Conservation (phyloP, 2,329 filamentous ascomycete genomes). For the Immersiporthe knoxdaviesiana region DNA sequence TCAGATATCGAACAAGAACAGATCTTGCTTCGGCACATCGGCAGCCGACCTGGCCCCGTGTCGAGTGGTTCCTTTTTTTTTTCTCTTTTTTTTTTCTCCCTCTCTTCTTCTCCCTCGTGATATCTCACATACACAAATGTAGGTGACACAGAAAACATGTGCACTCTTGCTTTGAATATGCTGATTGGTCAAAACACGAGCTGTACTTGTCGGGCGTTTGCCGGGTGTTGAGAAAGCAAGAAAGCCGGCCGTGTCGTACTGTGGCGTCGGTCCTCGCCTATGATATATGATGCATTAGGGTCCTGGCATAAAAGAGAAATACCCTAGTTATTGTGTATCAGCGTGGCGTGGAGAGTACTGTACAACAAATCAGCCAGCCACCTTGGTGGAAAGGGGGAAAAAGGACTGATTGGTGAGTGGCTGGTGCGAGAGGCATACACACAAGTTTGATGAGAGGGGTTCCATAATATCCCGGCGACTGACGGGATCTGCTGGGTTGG, state of each 20-base stretch:
- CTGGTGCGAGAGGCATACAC: neutral
- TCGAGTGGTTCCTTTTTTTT: neutral
- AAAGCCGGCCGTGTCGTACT: neutral
- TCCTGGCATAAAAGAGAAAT: too few relatives aligned
- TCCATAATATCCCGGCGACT: neutral
- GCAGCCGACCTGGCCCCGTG: neutral
- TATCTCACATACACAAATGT: neutral
- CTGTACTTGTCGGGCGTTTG: neutral
- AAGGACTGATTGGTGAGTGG: neutral
- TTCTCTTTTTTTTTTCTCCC: neutral
- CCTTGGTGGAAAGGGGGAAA: neutral
- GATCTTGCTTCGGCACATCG: neutral
- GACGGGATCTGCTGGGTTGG: neutral
- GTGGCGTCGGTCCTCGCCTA: neutral
- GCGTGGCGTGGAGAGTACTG: neutral
- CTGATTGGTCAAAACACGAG: neutral
- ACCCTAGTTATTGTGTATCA: neutral
- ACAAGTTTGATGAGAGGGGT: conserved; percentile 1
- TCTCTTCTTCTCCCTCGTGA: neutral
- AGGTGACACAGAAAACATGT: neutral
- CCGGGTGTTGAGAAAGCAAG: neutral
- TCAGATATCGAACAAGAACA: neutral
- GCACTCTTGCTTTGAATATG: neutral
- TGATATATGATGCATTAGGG: neutral
- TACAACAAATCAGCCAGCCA: neutral